These are phyloP conservation scores for Atractiella rhizophila DNA, from an alignment of 768 basidiomycete species.

Conservation along the genomic window DNA sequence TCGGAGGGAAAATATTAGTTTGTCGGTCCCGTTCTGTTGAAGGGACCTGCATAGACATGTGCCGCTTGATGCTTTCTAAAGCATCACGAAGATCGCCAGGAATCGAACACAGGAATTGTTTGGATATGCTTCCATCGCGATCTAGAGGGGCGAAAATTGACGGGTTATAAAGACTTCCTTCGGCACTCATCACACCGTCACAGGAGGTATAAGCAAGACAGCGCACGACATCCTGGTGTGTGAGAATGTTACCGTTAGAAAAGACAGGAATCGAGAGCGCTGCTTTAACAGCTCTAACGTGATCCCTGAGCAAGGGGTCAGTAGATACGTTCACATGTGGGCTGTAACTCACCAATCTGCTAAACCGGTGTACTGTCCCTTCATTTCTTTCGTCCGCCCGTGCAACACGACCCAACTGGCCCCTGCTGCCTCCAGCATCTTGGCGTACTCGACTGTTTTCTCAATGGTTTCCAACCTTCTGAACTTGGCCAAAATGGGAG, in stretches of 20 bases:
- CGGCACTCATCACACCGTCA: conserved; percentile 84
- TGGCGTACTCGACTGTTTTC: conserved; percentile 76
- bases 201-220: conserved; percentile 65
- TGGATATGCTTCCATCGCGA: conserved; percentile 1
- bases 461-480: conserved; percentile 63
- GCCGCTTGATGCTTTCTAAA: conserved; percentile 3
- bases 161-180: conserved; percentile 73
- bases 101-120: conserved; percentile 6
- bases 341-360: conserved; percentile 13
- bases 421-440: conserved; percentile 83
- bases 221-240: conserved; percentile 48
- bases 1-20: conserved; percentile 6
- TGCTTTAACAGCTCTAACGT: conserved; percentile 72
- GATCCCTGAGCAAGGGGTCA: conserved; percentile 50
- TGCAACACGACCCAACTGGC: conserved; percentile 89
- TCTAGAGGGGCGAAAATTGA: conserved; percentile 32
- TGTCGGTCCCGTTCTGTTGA: background rate
- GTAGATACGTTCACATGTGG: background rate
- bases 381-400: conserved; percentile 69
- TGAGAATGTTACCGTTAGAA: conserved; percentile 87
- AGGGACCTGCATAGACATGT: background rate
- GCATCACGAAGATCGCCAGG: conserved; percentile 8
- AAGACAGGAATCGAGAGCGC: conserved; percentile 70
- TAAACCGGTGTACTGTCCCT: conserved; percentile 36
- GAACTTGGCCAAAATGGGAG: conserved; percentile 94